Conservation (phyloP, 139 green algal species). For the Coccomyxa sp. region DNA sequence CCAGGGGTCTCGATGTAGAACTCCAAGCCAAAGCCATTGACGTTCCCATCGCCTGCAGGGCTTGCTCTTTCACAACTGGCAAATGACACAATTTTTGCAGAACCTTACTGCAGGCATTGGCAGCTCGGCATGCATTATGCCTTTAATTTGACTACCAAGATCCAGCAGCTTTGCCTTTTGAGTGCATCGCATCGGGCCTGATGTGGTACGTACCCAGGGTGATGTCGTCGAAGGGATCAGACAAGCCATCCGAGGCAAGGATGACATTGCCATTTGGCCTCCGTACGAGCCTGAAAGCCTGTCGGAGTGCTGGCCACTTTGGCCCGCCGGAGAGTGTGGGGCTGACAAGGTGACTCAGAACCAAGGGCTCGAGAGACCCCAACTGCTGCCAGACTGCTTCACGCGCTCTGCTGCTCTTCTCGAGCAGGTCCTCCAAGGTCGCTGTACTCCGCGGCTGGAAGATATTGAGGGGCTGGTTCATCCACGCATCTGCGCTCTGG, state of each 20-base stretch:
- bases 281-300: slow-evolving; percentile 47
- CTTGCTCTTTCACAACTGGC: no score
- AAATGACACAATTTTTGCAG: no score
- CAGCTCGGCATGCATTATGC: no score
- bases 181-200: no score
- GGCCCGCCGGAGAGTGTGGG: slow-evolving; percentile 12
- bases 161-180: no score
- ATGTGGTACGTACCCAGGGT: slow-evolving; percentile 31
- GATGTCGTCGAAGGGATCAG: slow-evolving; percentile 57
- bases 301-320: slow-evolving; percentile 39
- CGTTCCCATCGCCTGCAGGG: slow-evolving; percentile 51
- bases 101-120: no score
- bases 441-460: slow-evolving; percentile 24
- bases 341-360: slow-evolving; percentile 27
- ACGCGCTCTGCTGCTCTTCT: slow-evolving; percentile 27
- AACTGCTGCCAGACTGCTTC: slow-evolving; percentile 30
- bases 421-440: slow-evolving; percentile 42
- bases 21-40: slow-evolving; percentile 58
- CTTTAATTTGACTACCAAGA: no score
- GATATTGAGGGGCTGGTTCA: slow-evolving; percentile 49
- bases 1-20: slow-evolving; percentile 58
- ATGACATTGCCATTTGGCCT: slow-evolving; percentile 39
- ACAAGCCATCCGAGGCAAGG: slow-evolving; percentile 45
- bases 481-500: slow-evolving; percentile 24
- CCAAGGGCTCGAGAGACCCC: slow-evolving; percentile 43